These are phyloP conservation scores for Exophiala phaeomuriformis DNA, from an alignment of 2,329 filamentous ascomycete species.

Conservation along the genomic window DNA sequence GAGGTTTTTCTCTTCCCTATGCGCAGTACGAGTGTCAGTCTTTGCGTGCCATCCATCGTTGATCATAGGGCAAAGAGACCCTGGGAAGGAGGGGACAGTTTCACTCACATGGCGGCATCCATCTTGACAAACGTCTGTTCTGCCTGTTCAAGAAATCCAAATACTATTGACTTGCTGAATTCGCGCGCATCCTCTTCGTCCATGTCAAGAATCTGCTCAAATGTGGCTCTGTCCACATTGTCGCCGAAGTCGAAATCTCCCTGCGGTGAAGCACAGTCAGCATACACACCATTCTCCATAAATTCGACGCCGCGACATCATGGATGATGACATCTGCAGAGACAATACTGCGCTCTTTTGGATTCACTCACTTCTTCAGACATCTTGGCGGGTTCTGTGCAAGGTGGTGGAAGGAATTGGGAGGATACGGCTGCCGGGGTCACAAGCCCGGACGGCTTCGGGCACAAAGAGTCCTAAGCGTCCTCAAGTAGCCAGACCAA, in stretches of 20 bases:
- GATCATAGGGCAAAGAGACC: neutral
- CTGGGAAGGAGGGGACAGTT: neutral
- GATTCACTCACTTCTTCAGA: constrained; percentile 18
- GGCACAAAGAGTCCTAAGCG: neutral
- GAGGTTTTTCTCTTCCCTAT: constrained; percentile 62
- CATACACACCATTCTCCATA: too few species aligned
- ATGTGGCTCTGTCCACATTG: constrained; percentile 70
- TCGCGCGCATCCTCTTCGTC: constrained; percentile 82
- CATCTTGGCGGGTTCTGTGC: constrained; percentile 1
- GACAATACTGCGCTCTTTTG: too few species aligned
- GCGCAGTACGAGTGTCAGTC: constrained; percentile 1
- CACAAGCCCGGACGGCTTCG: neutral
- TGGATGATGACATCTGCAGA: too few species aligned
- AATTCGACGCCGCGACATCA: too few species aligned
- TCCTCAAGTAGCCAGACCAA: neutral
- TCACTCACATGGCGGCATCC: constrained; percentile 64
- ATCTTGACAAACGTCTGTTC: constrained; percentile 79
- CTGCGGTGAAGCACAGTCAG: constrained; percentile 3
- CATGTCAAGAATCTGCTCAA: constrained; percentile 97
- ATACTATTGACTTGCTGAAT: constrained; percentile 82
- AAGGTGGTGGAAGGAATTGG: neutral
- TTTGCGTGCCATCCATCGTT: neutral
- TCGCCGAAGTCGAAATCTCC: constrained; percentile 57
- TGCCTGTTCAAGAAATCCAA: constrained; percentile 88
- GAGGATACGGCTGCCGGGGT: neutral